A percentile compares a stretch with the other conserved stretches of the same genome.
Conservation (phyloP, 345 rosid genomes). For the Raphanus raphanistrum region DNA sequence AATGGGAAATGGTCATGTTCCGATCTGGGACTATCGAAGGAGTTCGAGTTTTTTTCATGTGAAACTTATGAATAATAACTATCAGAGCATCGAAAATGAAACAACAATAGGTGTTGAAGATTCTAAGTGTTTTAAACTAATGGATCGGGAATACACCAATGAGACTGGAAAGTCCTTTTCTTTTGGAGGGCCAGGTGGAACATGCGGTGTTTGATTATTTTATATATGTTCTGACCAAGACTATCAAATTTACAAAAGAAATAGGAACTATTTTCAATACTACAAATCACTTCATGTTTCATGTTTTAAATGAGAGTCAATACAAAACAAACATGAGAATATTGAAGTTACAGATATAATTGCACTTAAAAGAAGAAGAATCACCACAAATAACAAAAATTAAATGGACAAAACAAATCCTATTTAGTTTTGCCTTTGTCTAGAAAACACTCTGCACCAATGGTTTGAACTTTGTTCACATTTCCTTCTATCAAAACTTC, state of each 20-base stretch:
- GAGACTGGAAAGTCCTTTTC: background rate
- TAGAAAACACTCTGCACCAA: background rate
- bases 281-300: background rate
- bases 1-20: conserved; percentile 30
- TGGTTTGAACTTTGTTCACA: background rate
- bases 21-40: background rate
- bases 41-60: background rate
- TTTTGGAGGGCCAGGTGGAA: conserved; percentile 28
- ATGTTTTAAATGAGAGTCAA: background rate
- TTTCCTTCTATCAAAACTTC: background rate
- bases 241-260: background rate
- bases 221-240: background rate
- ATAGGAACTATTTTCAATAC: background rate
- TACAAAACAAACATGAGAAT: background rate
- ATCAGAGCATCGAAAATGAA: background rate
- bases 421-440: background rate
- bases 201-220: conserved; percentile 9
- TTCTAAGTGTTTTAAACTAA: conserved; percentile 5
- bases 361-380: background rate
- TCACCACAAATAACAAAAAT: background rate
- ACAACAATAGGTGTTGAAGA: background rate
- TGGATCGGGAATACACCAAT: background rate
- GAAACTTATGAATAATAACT: background rate
- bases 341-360: background rate
- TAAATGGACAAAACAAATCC: background rate